Evolutionary conservation across 2,329 filamentous ascomycete species (phyloP).

Genomic region (Aspergillus luchuensis): DNA sequence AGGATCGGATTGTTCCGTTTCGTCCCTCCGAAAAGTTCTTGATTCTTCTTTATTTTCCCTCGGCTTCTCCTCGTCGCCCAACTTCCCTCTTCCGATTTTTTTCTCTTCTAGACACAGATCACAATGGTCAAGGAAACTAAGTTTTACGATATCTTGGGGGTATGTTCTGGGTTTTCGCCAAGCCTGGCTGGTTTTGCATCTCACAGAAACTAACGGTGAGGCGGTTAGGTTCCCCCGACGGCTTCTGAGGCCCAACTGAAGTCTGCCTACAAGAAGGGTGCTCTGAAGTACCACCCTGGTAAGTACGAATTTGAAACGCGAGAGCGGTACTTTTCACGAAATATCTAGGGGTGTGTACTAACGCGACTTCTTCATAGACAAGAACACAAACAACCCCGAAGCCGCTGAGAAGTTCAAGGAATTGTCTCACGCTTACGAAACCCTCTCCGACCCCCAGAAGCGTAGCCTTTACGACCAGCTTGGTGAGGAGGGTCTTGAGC

Average conservation of each 20-base stretch:
- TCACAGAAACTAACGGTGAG: slow-evolving; percentile 27
- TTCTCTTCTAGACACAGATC: slow-evolving; percentile 25
- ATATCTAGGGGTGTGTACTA: not conserved
- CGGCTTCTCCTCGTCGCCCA: not conserved
- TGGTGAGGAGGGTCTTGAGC: slow-evolving; percentile 92
- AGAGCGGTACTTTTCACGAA: not conserved
- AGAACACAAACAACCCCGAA: slow-evolving; percentile 90
- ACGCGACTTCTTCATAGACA: slow-evolving; percentile 63
- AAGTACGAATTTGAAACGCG: slow-evolving; percentile 51
- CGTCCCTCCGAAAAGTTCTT: slow-evolving; percentile 23
- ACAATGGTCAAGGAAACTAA: slow-evolving; percentile 56
- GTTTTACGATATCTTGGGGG: slow-evolving; percentile 52
- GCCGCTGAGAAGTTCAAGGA: slow-evolving; percentile 99
- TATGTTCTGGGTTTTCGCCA: slow-evolving; percentile 32
- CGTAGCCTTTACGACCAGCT: slow-evolving; percentile 93
- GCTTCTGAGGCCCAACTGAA: slow-evolving; percentile 86
- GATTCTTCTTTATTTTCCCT: slow-evolving; percentile 17
- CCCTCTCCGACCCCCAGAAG: slow-evolving; percentile 90
- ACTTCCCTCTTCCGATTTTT: slow-evolving; percentile 3
- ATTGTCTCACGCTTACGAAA: slow-evolving; percentile 91
- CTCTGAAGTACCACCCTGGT: slow-evolving; percentile 86
- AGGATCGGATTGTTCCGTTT: slow-evolving; percentile 14
- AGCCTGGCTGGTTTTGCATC: not conserved
- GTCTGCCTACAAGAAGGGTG: slow-evolving; percentile 92
- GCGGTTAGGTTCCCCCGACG: slow-evolving; percentile 69